Percentiles rank a stretch among this genome's conserved stretches.
phyloP scores from a whole-genome alignment of 2,329 filamentous ascomycete genomes.

The Botrytis elliptica region DNA sequence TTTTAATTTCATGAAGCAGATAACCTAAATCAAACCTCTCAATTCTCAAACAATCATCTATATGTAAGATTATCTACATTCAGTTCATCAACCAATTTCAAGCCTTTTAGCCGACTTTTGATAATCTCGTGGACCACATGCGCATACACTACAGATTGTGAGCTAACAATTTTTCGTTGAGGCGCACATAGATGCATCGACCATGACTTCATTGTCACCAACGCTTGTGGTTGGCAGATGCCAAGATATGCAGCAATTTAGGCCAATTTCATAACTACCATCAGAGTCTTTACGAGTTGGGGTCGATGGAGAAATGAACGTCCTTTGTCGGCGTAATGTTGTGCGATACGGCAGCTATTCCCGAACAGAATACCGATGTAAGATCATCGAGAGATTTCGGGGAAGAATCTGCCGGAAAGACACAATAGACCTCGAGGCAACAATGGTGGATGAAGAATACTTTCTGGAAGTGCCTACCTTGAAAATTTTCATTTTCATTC shows the following conservation, averaged over 20 bases:
- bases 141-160: background rate
- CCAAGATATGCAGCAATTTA: background rate
- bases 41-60: background rate
- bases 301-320: constrained; percentile 5
- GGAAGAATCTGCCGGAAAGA: background rate
- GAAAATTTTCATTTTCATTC: background rate
- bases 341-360: background rate
- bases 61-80: no score
- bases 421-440: no score
- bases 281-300: background rate
- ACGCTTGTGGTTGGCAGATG: background rate
- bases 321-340: constrained; percentile 4
- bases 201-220: background rate
- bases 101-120: background rate
- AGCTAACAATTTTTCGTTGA: background rate
- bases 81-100: background rate
- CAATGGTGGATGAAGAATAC: no score
- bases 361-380: background rate
- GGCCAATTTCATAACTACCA: background rate
- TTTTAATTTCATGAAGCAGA: background rate
- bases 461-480: background rate
- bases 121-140: background rate
- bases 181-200: background rate
- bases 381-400: background rate
- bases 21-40: background rate